phyloP scores from a whole-genome alignment of 257 asterid species.

The Petunia secreta region DNA sequence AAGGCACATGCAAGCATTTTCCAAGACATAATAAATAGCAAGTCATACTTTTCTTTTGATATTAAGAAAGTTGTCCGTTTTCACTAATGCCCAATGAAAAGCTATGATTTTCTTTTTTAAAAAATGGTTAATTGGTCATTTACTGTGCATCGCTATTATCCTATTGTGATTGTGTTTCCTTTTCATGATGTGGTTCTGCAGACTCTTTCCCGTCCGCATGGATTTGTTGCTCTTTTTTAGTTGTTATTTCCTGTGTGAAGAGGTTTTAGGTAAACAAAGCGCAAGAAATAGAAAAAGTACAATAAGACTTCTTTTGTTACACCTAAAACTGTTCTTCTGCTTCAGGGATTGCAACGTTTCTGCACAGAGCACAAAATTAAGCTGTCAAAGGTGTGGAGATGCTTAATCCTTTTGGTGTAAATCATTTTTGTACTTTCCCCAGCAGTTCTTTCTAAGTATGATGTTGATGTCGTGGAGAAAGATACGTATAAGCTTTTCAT shows the following conservation, averaged over 20 bases:
- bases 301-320: conserved; percentile 21
- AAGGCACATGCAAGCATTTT: neutral
- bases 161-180: neutral
- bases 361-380: conserved; percentile 94
- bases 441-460: neutral
- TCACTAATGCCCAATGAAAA: neutral
- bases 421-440: neutral
- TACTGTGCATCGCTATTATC: neutral
- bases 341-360: conserved; percentile 96
- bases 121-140: neutral
- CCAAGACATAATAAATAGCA: conserved; percentile 10
- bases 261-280: neutral
- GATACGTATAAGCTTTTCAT: neutral
- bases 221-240: conserved; percentile 1
- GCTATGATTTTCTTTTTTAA: neutral
- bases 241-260: neutral
- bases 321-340: conserved; percentile 24
- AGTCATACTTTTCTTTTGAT: conserved; percentile 6
- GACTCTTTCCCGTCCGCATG: neutral
- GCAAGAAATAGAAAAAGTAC: neutral
- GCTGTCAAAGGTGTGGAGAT: conserved; percentile 72
- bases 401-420: neutral
- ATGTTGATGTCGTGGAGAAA: neutral
- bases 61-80: conserved; percentile 12
- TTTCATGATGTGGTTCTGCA: neutral